Evolutionary conservation across 1,284 basidiomycete species (phyloP), one percentile per base, ranked within the genome.

Genomic region (Heterobasidion annosum): DNA sequence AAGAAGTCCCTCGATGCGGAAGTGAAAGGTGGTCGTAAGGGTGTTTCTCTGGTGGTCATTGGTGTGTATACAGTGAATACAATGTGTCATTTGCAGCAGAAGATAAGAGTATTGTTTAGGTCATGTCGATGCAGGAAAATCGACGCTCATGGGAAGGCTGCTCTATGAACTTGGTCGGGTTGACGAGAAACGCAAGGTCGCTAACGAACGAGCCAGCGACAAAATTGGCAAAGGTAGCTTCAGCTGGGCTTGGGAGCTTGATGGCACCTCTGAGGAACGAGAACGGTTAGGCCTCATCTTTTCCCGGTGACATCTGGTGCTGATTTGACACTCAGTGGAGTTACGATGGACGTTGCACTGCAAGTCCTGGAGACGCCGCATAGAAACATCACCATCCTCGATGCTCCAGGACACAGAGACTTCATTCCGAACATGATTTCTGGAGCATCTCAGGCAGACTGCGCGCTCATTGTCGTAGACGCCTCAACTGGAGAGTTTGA

Each of bases 371-470:
- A 78, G 8, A 98, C 94, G 0, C 73, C 82, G 0, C 81, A 90
- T 62, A 81, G 90, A 51, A 80, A 84, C 55, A 87, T 98, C 60
- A 98, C 94, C 1, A 82, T 99, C 18, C 82, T 99, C 32, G 96
- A 99, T 63, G 96, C 97, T 0, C 96, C 96, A 0, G 96, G 96
- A 0, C 96, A 99, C 70, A 90, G 87, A 60, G 97, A 99, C 65
- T 99, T 99, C 63, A 91, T 99, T 55, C 96, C 97, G 0, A 98
- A 98, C 66, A 99, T 99, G 97, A 99, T 99, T 56, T 96, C 93
- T 0, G 96, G 96, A 1, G 96, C 96, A 1, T 87, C 95, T 0
- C 96, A 98, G 70, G 97, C 97, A 0, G 96, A 99, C 63, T 93
- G 92, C 40, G 95, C 96, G 1, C 71, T 99, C 4, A 80, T 99